Conservation (phyloP, 2,329 filamentous ascomycete genomes). For the Phialophora tarda region DNA sequence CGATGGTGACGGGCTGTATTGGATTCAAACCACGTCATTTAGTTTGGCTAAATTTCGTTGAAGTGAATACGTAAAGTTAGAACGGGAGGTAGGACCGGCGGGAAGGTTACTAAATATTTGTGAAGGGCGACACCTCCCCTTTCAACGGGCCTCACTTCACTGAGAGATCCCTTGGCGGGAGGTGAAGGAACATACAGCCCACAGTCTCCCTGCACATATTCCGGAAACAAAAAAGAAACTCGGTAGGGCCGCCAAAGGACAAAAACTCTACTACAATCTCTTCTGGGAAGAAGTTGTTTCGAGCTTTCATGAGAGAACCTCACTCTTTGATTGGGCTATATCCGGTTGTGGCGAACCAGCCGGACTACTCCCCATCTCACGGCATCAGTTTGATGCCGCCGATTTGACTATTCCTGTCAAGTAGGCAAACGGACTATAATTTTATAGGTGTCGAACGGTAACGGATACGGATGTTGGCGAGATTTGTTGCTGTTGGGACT, state of each 20-base stretch:
- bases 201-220: not conserved
- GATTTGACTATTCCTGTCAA: slow-evolving; percentile 1
- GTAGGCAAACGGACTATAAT: not conserved
- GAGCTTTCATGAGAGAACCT: not conserved
- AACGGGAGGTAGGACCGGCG: too few relatives aligned
- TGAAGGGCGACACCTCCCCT: not conserved
- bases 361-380: not conserved
- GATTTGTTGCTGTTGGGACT: not conserved
- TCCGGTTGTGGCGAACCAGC: not conserved
- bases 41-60: not conserved
- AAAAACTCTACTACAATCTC: not conserved
- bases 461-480: too few relatives aligned
- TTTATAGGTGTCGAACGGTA: not conserved
- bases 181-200: not conserved
- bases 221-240: not conserved
- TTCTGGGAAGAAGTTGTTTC: not conserved
- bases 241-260: not conserved
- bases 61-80: too few relatives aligned
- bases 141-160: not conserved
- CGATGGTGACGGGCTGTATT: not conserved
- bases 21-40: not conserved
- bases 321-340: not conserved
- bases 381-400: not conserved
- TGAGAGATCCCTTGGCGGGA: not conserved
- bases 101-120: not conserved